Base-by-base conservation (phyloP, 2,329 filamentous ascomycete species). In the Neobulgaria alba region DNA sequence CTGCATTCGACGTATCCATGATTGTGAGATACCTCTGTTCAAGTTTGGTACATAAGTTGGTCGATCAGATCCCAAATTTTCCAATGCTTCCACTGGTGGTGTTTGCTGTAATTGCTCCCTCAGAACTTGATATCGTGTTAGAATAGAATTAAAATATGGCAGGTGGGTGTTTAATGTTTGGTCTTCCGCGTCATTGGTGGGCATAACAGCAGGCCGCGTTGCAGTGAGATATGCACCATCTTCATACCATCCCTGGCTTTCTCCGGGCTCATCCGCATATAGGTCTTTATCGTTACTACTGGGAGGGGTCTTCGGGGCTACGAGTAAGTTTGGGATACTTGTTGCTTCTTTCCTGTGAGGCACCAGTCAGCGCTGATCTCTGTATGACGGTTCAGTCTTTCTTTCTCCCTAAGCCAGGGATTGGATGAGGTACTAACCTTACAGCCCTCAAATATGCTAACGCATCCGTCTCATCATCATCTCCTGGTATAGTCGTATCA, bases 161-260 rank as follows among this genome's bases (percentile, higher is more conserved):
- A 77, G 65, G 18, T 55, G 58, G 77, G 75, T 1, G 84, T 72
- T 41, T 65, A 32, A 36, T 53, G 51, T 30, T 46, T 52, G 30
- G 52, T 52, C 55, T 17, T 41, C 41, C 1, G 19, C 5, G 3
- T 10, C 29, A 2, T 20, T 12, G 1, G 20, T 50, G 17, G 60
- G 57, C 9, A 57, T 55, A 8, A 17, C 50, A 50, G 19, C 33
- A 5, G 30, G 10, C 12, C 45, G 38, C 3, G 36, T 26, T 2
- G 72, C 67, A 3, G 79, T 83, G 17, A 82, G 76, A 59, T 87
- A 95, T 29, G 85, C 83, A 36, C 87, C 88, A 51, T 94, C 85
- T 12, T 78, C 67, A 58, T 85, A 92, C 56, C 77, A 80, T 9
- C 82, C 83, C 41, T 73, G 64, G 16, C 68, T 65, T 53, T 82